A percentile compares a stretch with the other conserved stretches of the same genome.
Evolutionary conservation across 805 yeast genomes (phyloP).

Genomic region (Gaillardinia entomophila): DNA sequence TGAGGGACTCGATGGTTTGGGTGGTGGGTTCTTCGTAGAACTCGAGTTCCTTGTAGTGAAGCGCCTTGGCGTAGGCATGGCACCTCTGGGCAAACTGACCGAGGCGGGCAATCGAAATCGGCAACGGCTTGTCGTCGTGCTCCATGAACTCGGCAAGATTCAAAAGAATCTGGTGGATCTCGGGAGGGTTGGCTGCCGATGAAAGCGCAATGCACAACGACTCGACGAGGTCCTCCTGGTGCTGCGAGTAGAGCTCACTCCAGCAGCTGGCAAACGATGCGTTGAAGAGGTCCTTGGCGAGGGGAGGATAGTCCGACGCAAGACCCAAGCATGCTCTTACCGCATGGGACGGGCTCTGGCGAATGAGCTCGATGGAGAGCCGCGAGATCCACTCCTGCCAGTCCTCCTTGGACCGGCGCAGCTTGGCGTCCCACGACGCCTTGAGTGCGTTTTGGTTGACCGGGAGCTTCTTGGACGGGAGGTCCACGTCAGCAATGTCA

Average conservation of each 20-base stretch:
- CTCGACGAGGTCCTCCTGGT: slow-evolving; percentile 84
- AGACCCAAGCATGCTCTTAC: slow-evolving; percentile 86
- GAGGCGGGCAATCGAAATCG: slow-evolving; percentile 81
- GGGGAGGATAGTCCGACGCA: slow-evolving; percentile 80
- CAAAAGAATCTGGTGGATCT: slow-evolving; percentile 82
- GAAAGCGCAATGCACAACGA: slow-evolving; percentile 82
- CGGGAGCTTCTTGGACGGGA: slow-evolving; percentile 69
- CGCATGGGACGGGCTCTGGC: slow-evolving; percentile 93
- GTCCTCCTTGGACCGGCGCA: slow-evolving; percentile 85
- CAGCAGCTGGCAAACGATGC: slow-evolving; percentile 95
- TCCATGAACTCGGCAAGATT: slow-evolving; percentile 96
- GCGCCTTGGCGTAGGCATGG: slow-evolving; percentile 96
- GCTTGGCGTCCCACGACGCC: slow-evolving; percentile 88
- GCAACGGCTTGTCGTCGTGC: slow-evolving; percentile 91
- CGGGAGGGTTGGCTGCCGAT: slow-evolving; percentile 91
- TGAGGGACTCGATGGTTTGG: slow-evolving; percentile 85
- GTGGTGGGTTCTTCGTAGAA: slow-evolving; percentile 91
- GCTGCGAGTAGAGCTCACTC: slow-evolving; percentile 83
- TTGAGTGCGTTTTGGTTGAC: slow-evolving; percentile 60
- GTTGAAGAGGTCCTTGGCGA: slow-evolving; percentile 87
- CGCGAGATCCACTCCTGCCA: slow-evolving; percentile 98
- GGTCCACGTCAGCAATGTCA: slow-evolving; percentile 58
- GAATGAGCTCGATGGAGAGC: slow-evolving; percentile 75
- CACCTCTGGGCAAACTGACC: slow-evolving; percentile 93
- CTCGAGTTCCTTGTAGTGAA: slow-evolving; percentile 92